These are phyloP conservation scores for Aspergillus fructus DNA, from an alignment of 2,329 filamentous ascomycete species.

Conservation along the genomic window DNA sequence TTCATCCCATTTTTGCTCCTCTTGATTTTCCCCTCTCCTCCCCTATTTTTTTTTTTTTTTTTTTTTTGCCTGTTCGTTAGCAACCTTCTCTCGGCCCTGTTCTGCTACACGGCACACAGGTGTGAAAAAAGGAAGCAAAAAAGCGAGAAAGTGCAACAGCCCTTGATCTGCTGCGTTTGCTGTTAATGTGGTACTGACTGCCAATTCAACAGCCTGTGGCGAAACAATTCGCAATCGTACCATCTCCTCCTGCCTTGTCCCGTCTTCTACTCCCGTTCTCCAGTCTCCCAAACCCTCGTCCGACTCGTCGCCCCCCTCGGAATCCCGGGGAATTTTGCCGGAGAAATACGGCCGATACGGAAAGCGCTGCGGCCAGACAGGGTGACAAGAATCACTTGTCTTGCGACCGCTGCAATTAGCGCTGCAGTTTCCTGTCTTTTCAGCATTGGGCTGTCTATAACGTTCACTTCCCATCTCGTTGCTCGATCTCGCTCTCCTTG, in stretches of 20 bases:
- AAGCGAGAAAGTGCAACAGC: neutral
- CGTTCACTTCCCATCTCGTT: neutral
- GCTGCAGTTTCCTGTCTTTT: conserved; percentile 15
- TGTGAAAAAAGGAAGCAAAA: neutral
- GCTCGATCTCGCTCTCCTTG: neutral
- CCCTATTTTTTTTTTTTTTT: neutral
- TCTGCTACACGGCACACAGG: conserved; percentile 7
- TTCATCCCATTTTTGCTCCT: neutral
- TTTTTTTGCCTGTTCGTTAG: conserved; percentile 1
- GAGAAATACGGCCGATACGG: conserved; percentile 22
- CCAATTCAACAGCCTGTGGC: conserved; percentile 4
- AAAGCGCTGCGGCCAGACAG: conserved; percentile 9
- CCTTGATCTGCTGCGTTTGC: neutral
- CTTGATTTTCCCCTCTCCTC: neutral
- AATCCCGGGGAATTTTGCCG: conserved; percentile 24
- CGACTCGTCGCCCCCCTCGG: conserved; percentile 13
- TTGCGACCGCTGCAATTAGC: conserved; percentile 14
- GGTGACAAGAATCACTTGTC: conserved; percentile 12
- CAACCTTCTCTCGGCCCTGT: conserved; percentile 4
- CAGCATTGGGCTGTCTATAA: neutral
- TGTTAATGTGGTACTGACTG: conserved; percentile 11
- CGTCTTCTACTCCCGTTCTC: conserved; percentile 1
- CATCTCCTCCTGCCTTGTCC: conserved; percentile 8
- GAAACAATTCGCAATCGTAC: neutral
- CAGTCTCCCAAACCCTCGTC: conserved; percentile 12